Base-by-base conservation (phyloP, 805 yeast species). In the Blastobotrys attinorum region DNA sequence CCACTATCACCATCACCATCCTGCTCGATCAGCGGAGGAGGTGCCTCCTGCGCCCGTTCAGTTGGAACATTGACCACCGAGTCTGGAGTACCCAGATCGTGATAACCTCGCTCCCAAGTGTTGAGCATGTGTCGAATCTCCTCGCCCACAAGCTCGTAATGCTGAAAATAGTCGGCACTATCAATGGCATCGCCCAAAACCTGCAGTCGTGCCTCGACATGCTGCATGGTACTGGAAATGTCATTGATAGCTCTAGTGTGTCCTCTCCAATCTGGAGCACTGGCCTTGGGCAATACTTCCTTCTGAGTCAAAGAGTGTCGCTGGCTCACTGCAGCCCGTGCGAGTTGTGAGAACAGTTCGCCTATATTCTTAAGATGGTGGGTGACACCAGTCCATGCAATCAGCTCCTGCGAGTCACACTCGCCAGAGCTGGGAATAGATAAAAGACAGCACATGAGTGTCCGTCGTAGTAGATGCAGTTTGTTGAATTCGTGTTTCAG, bases 361-460 rank as follows among this genome's bases (percentile, higher is more conserved):
- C 47, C 38, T 21, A 44, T 42, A 16, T 37, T 27, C 32, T 52
- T 50, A 20, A 52, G 31, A 20, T 45, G 32, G 44, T 56, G 62
- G 21, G 51, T 53, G 18, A 53, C 45, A 43, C 47, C 35, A 22
- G 54, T 51, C 62, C 61, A 48, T 20, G 37, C 20, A 33, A 47
- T 48, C 35, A 56, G 49, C 50, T 48, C 55, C 36, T 39, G 41
- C 43, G 50, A 44, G 38, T 42, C 33, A 35, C 54, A 44, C 23
- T 47, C 43, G 13, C 60, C 58, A 10, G 39, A 17, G 3, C 62
- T 43, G 4, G 52, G 43, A 15, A 65, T 52, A 0, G 76, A 65
- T 36, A 74, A 47, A 17, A 72, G 47, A 32, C 67, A 59, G 54
- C 76, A 71, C 2, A 74, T 55, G 40, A 67, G 54, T 37, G 70